Evolutionary conservation across 768 basidiomycete species (phyloP).

Genomic region (Cystobasidium ongulense): DNA sequence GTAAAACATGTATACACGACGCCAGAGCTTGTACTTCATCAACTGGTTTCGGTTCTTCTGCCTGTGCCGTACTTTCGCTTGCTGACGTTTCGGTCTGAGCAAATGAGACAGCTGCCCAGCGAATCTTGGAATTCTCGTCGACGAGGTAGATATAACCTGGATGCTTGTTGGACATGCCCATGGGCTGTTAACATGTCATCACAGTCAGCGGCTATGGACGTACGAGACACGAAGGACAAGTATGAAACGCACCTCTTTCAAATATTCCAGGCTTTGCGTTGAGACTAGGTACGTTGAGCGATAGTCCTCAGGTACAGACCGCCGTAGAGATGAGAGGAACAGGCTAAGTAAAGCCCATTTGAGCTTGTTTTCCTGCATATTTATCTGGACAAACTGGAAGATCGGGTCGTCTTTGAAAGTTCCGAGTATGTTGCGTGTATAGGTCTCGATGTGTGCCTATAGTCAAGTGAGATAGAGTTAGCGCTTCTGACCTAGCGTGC

Average conservation of each 20-base stretch:
- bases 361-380: conserved; percentile 86
- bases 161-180: conserved; percentile 81
- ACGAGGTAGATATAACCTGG: conserved; percentile 88
- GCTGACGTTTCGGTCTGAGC: conserved; percentile 46
- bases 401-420: conserved; percentile 49
- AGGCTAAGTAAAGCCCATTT: conserved; percentile 82
- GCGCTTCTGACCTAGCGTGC: background rate
- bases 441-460: conserved; percentile 71
- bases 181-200: conserved; percentile 44
- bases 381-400: conserved; percentile 64
- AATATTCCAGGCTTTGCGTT: conserved; percentile 72
- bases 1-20: conserved; percentile 22
- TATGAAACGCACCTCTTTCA: conserved; percentile 52
- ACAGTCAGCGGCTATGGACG: background rate
- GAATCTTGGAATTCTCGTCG: conserved; percentile 70
- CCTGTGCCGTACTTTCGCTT: background rate
- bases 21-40: conserved; percentile 23
- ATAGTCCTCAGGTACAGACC: conserved; percentile 56
- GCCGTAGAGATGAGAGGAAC: conserved; percentile 67
- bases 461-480: background rate
- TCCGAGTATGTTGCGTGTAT: conserved; percentile 46
- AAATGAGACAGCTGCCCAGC: conserved; percentile 88
- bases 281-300: conserved; percentile 71
- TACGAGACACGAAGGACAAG: background rate
- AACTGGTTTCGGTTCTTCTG: background rate